Evolutionary conservation across 495 filamentous ascomycete species (phyloP), one percentile per base, ranked within the genome.

Genomic region (Podospora fimiseda): DNA sequence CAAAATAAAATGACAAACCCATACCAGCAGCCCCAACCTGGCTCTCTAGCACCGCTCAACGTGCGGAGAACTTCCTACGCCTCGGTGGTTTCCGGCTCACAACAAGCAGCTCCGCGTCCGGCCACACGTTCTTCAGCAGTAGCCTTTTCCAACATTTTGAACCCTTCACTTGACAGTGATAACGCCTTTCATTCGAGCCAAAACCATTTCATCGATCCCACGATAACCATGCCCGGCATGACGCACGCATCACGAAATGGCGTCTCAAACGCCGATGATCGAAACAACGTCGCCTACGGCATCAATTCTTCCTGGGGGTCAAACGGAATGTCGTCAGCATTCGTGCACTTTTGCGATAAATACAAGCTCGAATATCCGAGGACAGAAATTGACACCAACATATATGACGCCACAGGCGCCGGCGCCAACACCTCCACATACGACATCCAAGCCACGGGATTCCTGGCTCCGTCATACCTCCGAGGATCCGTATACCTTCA

Each of bases 401-500:
- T 20, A 13, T 22, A 45, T 22, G 20, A 22, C 14, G 20, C 19
- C 14, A 9, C 43, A 13, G 22, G 44, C 23, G 22, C 44, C 14
- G 44, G 56, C 11, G 48, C 48, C 55, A 41, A 41, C 48, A 57
- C 51, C 47, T 60, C 48, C 21, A 62, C 36, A 15, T 30, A n/a
- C 55, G 65, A 9, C 55, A 65, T 58, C 15, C 57, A 49, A 27
- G 63, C 55, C 23, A 55, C 56, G 2, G 50, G 53, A 9, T 89
- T 88, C 74, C 84, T 96, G 60, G 80, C 80, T 21, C 90, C 90
- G 5, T 88, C 88, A 16, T 95, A 95, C 71, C 78, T 96, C 27
- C 75, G 75, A 54, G 79, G 81, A 18, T 90, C 88, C n/a, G 78
- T 79, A 54, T 88, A 92, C 68, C 79, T 91, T 43, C 77, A 85